Conservation (phyloP, 1,284 basidiomycete genomes). For the Naganishia liquefaciens region DNA sequence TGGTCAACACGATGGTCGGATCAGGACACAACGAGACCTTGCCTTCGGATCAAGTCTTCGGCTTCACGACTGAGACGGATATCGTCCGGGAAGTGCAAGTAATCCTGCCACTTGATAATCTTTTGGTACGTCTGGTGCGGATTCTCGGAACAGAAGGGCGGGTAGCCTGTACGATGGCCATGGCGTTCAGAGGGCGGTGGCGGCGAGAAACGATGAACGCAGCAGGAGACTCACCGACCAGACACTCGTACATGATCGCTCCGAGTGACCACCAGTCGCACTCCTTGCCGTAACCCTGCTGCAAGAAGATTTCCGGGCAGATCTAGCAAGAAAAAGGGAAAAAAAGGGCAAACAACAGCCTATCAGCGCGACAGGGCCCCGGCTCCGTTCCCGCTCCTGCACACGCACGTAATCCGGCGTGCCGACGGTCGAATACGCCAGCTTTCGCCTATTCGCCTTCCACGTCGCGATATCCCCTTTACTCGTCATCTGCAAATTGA, state of each 20-base stretch:
- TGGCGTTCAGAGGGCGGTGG: neutral
- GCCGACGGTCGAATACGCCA: conserved; percentile 97
- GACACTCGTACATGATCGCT: conserved; percentile 98
- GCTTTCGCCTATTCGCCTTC: conserved; percentile 96
- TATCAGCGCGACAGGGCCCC: no score
- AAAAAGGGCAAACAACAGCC: no score
- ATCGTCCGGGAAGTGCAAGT: conserved; percentile 92
- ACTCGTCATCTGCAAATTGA: conserved; percentile 89
- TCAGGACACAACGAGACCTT: conserved; percentile 3
- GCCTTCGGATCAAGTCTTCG: conserved; percentile 84
- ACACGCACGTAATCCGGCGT: conserved; percentile 86
- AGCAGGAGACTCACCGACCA: conserved; percentile 63
- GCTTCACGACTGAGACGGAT: conserved; percentile 90
- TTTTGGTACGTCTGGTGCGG: conserved; percentile 98
- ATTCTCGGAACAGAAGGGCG: conserved; percentile 96
- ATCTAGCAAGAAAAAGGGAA: conserved; percentile 60
- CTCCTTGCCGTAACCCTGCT: conserved; percentile 97
- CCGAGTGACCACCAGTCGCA: conserved; percentile 98
- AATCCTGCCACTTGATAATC: conserved; percentile 92
- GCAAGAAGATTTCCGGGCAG: conserved; percentile 95
- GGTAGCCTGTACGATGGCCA: conserved; percentile 63
- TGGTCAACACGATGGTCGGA: no score
- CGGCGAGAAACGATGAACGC: neutral
- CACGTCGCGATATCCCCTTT: conserved; percentile 95
- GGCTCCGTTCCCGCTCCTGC: neutral